Evolutionary conservation across 805 yeast genomes (phyloP), one percentile per base, ranked within the genome.

Genomic region (Priceomyces haplophilus): DNA sequence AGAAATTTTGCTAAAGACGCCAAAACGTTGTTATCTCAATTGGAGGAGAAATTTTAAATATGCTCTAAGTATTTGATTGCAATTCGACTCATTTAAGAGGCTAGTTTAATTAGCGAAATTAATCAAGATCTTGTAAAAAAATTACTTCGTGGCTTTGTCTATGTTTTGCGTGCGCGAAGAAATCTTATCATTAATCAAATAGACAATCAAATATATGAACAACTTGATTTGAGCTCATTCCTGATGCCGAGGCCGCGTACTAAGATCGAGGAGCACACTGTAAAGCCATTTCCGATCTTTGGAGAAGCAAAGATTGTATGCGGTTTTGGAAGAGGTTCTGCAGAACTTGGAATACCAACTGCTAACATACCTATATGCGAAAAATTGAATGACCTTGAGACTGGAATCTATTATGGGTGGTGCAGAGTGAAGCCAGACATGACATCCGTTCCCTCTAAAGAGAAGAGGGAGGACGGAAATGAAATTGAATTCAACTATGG

Each of bases 1-100:
- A 86, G 98, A 79, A 82, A 83, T 69, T 93, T 93, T 72, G 87
- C 97, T 58, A 91, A 85, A 67, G 99, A 93, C 69, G 84, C 95
- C 59, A 82, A 73, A 57, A 83, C 96, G 43, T 79, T 93, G 65
- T 71, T 81, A 67, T 68, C 76, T 47, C 73, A 81, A 61, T 78
- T 86, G 66, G 81, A 80, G 65, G 66, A 75, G 56, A 82, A 75
- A 64, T 69, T 81, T 51, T 59, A 71, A 54, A 70, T 68, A 36
- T n/a, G 3, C 24, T 36, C 20, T 23, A 21, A 27, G 31, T 27
- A 10, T 27, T 27, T 27, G 24, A 27, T 27, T 11, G 31, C 31
- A n/a, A 27, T 27, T 30, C 13, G n/a, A n/a, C 7, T 21, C 24
- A 21, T 8, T 21, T 7, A 7, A 7, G 24, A 21, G 8, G 8